Conservation (phyloP, 1,139 yeast genomes). For the Saccharomyces hybrid region DNA sequence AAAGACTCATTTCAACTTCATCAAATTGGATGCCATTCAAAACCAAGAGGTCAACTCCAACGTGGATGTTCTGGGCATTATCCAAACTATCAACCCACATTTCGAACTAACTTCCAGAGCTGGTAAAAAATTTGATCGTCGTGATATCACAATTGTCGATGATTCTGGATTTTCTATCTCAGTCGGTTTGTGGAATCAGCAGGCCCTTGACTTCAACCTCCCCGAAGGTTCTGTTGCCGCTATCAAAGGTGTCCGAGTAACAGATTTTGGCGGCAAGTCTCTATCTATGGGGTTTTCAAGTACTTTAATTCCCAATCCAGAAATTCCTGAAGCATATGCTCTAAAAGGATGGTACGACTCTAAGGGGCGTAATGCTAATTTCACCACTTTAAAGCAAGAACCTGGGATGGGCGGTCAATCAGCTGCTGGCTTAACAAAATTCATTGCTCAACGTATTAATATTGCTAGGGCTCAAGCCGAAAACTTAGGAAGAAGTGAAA, state of each 20-base stretch:
- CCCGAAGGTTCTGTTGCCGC: conserved; percentile 88
- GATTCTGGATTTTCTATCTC: conserved; percentile 68
- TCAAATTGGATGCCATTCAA: conserved; percentile 58
- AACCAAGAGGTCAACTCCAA: conserved; percentile 62
- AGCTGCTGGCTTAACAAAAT: conserved; percentile 23
- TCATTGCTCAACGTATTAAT: conserved; percentile 48
- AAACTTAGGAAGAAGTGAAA: conserved; percentile 64
- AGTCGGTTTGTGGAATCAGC: conserved; percentile 85
- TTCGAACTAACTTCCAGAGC: conserved; percentile 86
- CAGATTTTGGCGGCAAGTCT: conserved; percentile 83
- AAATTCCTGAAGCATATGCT: conserved; percentile 75
- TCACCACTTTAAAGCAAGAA: conserved; percentile 52
- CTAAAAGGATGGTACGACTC: conserved; percentile 94
- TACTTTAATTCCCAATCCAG: conserved; percentile 71
- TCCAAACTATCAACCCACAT: conserved; percentile 66
- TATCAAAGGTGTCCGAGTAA: conserved; percentile 80
- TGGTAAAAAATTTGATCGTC: conserved; percentile 84
- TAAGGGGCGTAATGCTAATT: conserved; percentile 56
- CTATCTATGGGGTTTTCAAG: conserved; percentile 78
- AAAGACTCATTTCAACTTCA: conserved; percentile 66
- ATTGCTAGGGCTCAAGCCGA: conserved; percentile 61
- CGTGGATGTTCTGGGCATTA: conserved; percentile 81
- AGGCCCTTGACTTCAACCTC: conserved; percentile 66
- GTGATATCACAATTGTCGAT: conserved; percentile 82
- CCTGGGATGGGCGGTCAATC: conserved; percentile 27